These are phyloP conservation scores for Heliocybe sulcata DNA, from an alignment of 1,284 basidiomycete species.

Conservation along the genomic window DNA sequence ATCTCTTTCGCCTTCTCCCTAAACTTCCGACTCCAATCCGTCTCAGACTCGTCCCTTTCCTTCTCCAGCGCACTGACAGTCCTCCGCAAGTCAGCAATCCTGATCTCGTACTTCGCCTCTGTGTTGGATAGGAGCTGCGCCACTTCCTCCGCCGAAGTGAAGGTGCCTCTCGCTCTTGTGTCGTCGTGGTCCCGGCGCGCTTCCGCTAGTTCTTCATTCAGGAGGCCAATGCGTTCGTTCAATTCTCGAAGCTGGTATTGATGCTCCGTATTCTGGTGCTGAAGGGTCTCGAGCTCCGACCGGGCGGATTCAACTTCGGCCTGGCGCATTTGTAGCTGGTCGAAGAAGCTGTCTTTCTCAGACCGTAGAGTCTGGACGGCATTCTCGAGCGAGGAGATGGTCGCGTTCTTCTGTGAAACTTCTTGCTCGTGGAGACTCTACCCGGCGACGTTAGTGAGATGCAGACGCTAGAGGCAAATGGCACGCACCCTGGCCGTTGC, in stretches of 20 bases:
- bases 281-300: slow-evolving; percentile 63
- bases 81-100: slow-evolving; percentile 61
- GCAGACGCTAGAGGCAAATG: background rate
- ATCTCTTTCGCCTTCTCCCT: slow-evolving; percentile 71
- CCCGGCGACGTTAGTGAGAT: background rate
- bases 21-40: slow-evolving; percentile 78
- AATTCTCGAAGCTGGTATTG: slow-evolving; percentile 82
- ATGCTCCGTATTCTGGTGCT: slow-evolving; percentile 74
- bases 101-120: slow-evolving; percentile 72
- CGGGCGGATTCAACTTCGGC: slow-evolving; percentile 82
- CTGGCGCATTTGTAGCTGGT: slow-evolving; percentile 78
- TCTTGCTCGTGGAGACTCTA: slow-evolving; percentile 71
- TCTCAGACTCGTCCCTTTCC: slow-evolving; percentile 75
- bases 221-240: slow-evolving; percentile 59
- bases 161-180: slow-evolving; percentile 32
- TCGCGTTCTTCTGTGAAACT: slow-evolving; percentile 48
- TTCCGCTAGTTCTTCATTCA: slow-evolving; percentile 71
- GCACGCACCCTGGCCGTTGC: slow-evolving; percentile 64
- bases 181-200: slow-evolving; percentile 53
- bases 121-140: slow-evolving; percentile 71
- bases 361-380: slow-evolving; percentile 58
- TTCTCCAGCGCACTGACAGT: slow-evolving; percentile 52
- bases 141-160: slow-evolving; percentile 60
- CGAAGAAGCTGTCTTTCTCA: slow-evolving; percentile 77
- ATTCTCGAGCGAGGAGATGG: slow-evolving; percentile 64